Evolutionary conservation across 257 asterid species (phyloP), one percentile per base, ranked within the genome.

Genomic region (Nicotiana sylvestris): DNA sequence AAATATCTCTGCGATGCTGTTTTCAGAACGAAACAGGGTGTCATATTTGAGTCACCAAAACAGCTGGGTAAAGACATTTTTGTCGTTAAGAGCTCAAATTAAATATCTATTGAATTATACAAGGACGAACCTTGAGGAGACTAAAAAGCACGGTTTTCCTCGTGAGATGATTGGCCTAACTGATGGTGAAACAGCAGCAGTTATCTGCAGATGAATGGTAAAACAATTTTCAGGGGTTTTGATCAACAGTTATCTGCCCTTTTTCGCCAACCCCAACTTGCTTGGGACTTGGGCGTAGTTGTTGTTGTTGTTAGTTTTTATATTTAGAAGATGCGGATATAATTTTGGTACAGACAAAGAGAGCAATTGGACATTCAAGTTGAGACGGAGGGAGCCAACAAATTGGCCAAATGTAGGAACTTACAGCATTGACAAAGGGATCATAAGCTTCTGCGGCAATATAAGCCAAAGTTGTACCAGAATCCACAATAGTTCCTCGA

Each of bases 381-480:
- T 69, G 18, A 39, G 33, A n/a, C 0, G 12, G 57, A 81, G 68
- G 35, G 81, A 27, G 33, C 10, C 39, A 43, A 8, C 9, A 43
- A 43, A n/a, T 39, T 7, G 57, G 49, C 49, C 10, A 43, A 43
- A 43, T 43, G 11, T 43, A 15, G 78, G 84, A 82, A 86, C 93
- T 90, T 93, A 95, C 98, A 66, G 97, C 92, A 84, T 86, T 83
- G 85, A 92, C 91, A 83, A 95, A 87, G 80, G 97, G 95, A 83
- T 92, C 97, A 87, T 90, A 95, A 66, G 98, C 98, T 83, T 89
- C 96, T 81, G 86, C 90, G 32, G 91, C 97, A 78, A 95, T 97
- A 88, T 93, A 95, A 17, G 95, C 92, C 86, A 95, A 88, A 83
- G 98, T 95, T 83, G 98, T 95, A 80, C 97, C 98, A 83, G 98